A percentile compares a stretch with the other conserved stretches of the same genome.
These are phyloP conservation scores for Coemansia sp. DNA, from an alignment of 192 early-diverging fungal genomes.

Conservation along the genomic window DNA sequence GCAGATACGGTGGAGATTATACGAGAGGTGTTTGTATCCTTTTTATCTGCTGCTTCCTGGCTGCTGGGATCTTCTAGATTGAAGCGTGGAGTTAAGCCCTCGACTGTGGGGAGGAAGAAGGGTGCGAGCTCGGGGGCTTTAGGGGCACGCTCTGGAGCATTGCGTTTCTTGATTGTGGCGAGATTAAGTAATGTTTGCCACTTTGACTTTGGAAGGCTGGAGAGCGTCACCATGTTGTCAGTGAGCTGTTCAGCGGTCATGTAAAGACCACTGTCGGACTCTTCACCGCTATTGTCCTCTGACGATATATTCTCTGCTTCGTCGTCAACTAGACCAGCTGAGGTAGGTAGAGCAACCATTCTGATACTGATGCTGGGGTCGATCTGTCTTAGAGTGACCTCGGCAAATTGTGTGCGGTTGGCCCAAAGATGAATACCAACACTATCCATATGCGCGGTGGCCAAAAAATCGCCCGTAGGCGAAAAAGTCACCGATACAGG, in stretches of 20 bases:
- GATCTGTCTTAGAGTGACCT: slow-evolving; percentile 66
- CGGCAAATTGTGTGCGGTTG: slow-evolving; percentile 76
- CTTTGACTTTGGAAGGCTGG: slow-evolving; percentile 72
- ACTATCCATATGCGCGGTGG: slow-evolving; percentile 87
- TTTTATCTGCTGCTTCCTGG: slow-evolving; percentile 39
- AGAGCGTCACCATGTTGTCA: slow-evolving; percentile 85
- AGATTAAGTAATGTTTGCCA: slow-evolving; percentile 91
- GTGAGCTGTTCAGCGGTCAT: slow-evolving; percentile 58
- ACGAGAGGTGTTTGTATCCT: slow-evolving; percentile 33
- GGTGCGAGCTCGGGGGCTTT: slow-evolving; percentile 86
- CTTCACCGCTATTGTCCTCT: slow-evolving; percentile 2
- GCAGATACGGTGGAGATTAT: slow-evolving; percentile 59
- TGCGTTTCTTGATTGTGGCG: slow-evolving; percentile 90
- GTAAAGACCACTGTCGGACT: slow-evolving; percentile 16
- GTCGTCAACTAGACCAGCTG: slow-evolving; percentile 54
- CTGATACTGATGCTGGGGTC: slow-evolving; percentile 26
- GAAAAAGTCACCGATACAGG: slow-evolving; percentile 85
- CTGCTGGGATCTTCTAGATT: slow-evolving; percentile 33
- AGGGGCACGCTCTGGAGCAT: slow-evolving; percentile 85
- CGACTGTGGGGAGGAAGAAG: slow-evolving; percentile 87
- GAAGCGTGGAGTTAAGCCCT: slow-evolving; percentile 69
- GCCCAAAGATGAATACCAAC: slow-evolving; percentile 93
- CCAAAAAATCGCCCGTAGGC: slow-evolving; percentile 87
- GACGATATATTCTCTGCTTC: slow-evolving; percentile 30
- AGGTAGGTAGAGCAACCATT: slow-evolving; percentile 58